Conservation (phyloP, 2,329 filamentous ascomycete species). For the Fusarium nurragi region DNA sequence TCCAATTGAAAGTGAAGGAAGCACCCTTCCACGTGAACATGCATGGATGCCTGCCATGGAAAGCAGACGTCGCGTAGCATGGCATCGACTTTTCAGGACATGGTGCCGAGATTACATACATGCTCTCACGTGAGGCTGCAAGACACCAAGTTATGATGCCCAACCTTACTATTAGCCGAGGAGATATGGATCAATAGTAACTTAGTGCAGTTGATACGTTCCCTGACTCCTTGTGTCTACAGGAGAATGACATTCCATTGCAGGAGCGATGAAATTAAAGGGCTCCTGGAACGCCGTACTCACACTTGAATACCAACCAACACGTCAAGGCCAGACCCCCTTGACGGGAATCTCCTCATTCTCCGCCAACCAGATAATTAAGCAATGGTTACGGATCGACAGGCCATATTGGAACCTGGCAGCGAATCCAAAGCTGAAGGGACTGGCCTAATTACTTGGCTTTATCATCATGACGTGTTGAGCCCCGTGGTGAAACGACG, state of each 20-base stretch:
- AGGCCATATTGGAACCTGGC: neutral
- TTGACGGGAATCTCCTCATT: neutral
- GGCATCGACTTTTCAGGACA: slow-evolving; percentile 21
- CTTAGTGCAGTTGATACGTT: neutral
- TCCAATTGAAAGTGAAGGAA: slow-evolving; percentile 11
- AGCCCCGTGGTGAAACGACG: slow-evolving; percentile 15
- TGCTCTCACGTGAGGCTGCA: slow-evolving; percentile 13
- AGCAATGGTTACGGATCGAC: neutral
- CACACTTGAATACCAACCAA: slow-evolving; percentile 15
- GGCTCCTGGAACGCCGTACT: slow-evolving; percentile 8
- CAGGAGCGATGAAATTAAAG: slow-evolving; percentile 20
- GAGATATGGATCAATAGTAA: slow-evolving; percentile 2
- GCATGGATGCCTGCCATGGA: neutral
- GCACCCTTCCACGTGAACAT: neutral
- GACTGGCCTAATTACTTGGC: slow-evolving; percentile 13
- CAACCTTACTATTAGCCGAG: too few species aligned
- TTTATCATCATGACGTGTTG: slow-evolving; percentile 33
- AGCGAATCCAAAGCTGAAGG: neutral
- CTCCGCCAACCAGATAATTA: neutral
- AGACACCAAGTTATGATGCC: neutral
- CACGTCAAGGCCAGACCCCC: neutral
- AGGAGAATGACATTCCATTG: slow-evolving; percentile 28
- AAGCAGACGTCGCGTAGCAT: slow-evolving; percentile 24
- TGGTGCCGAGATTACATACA: slow-evolving; percentile 32
- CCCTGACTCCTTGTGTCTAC: neutral